These are phyloP conservation scores for Oehlia diaphana DNA, from an alignment of 192 early-diverging fungal genomes.

Conservation along the genomic window DNA sequence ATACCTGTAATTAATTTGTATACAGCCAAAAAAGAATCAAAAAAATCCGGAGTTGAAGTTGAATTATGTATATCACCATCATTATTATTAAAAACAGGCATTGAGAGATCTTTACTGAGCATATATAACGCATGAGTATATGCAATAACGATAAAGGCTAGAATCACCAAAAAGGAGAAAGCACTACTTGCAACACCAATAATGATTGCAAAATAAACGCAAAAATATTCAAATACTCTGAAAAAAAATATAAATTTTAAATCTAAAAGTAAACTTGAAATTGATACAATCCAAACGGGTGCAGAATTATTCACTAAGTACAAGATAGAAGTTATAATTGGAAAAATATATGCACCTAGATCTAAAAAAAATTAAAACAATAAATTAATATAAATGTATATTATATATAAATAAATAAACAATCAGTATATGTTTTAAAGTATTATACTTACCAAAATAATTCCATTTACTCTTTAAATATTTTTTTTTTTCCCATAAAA, in stretches of 20 bases:
- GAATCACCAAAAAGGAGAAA: not conserved
- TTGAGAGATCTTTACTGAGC: not conserved
- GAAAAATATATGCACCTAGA: not conserved
- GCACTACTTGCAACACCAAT: not conserved
- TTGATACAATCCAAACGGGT: not conserved
- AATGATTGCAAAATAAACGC: too few species aligned
- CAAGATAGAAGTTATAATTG: not conserved
- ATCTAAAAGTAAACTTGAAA: not conserved
- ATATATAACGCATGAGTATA: slow-evolving; percentile 12
- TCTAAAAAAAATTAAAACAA: not conserved
- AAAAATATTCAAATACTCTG: not conserved
- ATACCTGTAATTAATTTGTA: slow-evolving; percentile 8
- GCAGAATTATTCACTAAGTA: not conserved
- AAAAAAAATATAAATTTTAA: too few species aligned
- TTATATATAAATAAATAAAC: too few species aligned
- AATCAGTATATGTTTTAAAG: too few species aligned
- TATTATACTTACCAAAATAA: not conserved
- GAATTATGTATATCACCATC: not conserved
- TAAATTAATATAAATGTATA: too few species aligned
- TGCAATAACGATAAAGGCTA: not conserved
- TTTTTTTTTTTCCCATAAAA: not conserved
- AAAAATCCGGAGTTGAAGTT: not conserved
- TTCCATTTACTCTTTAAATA: not conserved
- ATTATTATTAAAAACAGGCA: not conserved
- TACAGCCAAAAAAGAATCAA: not conserved